Conservation (phyloP, 129 eudicot genomes). For the Chrysanthemum makinoi region DNA sequence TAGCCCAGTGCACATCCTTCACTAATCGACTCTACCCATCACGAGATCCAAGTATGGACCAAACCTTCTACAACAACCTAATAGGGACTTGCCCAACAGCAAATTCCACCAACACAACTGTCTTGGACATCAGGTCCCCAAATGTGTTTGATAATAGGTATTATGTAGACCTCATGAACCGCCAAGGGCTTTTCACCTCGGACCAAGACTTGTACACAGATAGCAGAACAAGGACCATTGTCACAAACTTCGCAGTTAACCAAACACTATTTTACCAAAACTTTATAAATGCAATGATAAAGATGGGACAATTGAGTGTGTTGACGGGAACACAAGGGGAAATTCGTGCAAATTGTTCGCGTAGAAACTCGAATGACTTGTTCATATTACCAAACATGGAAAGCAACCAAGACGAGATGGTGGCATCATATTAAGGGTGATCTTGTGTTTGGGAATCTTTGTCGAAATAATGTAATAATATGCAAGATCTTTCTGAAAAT, state of each 20-base stretch:
- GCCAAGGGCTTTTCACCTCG: slow-evolving; percentile 62
- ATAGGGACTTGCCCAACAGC: no score
- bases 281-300: slow-evolving; percentile 56
- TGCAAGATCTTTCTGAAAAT: no score
- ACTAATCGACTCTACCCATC: slow-evolving; percentile 45
- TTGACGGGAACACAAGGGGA: no score
- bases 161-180: slow-evolving; percentile 59
- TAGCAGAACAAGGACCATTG: slow-evolving; percentile 41
- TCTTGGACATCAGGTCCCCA: slow-evolving; percentile 57
- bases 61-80: slow-evolving; percentile 42
- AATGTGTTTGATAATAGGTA: slow-evolving; percentile 64
- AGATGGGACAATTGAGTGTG: slow-evolving; percentile 62
- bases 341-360: no score
- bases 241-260: slow-evolving; percentile 43
- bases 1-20: slow-evolving; percentile 55
- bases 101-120: slow-evolving; percentile 25
- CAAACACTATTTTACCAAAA: slow-evolving; percentile 52
- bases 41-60: slow-evolving; percentile 55
- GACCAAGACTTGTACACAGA: slow-evolving; percentile 67
- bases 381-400: slow-evolving; percentile 54
- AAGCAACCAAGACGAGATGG: slow-evolving; percentile 41
- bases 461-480: no score
- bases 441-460: no score
- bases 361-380: slow-evolving; percentile 35
- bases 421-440: slow-evolving; percentile 16